phyloP scores from a whole-genome alignment of 352 stramenopile genomes.

The Peronospora tabacina region DNA sequence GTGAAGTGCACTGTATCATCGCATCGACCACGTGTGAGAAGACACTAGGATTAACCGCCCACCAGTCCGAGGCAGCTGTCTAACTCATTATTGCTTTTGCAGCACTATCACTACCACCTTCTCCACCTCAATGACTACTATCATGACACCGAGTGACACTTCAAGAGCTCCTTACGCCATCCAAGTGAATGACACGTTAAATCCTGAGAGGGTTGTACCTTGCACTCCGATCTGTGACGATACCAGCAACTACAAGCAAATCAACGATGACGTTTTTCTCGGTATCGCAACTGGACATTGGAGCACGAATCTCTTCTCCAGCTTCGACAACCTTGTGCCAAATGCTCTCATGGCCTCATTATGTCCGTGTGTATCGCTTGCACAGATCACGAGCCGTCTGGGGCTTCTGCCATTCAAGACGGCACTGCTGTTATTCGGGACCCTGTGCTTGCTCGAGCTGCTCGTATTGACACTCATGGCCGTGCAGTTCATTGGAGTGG shows the following conservation, averaged over 20 bases:
- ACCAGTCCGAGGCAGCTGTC: neutral
- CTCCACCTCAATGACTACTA: constrained; percentile 14
- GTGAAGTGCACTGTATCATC: neutral
- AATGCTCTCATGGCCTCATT: constrained; percentile 43
- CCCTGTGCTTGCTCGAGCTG: constrained; percentile 16
- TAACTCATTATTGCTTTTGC: constrained; percentile 10
- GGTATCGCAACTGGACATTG: constrained; percentile 26
- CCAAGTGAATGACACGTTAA: constrained; percentile 18
- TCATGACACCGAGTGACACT: constrained; percentile 15
- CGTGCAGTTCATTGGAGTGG: constrained; percentile 18
- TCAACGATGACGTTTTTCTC: constrained; percentile 17
- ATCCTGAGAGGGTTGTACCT: constrained; percentile 8
- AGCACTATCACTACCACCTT: neutral
- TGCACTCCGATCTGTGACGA: constrained; percentile 12
- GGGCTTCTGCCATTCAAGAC: constrained; percentile 36
- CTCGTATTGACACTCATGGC: constrained; percentile 7
- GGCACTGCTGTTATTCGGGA: constrained; percentile 31
- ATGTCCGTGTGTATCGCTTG: constrained; percentile 51
- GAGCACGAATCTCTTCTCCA: constrained; percentile 32
- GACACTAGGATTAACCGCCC: neutral
- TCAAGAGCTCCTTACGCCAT: constrained; percentile 17
- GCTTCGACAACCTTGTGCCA: constrained; percentile 37
- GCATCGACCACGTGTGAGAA: neutral
- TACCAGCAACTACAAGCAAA: constrained; percentile 21
- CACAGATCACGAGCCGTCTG: constrained; percentile 45